Conservation (phyloP, 257 asterid genomes). For the Nicotiana obtusifolia region DNA sequence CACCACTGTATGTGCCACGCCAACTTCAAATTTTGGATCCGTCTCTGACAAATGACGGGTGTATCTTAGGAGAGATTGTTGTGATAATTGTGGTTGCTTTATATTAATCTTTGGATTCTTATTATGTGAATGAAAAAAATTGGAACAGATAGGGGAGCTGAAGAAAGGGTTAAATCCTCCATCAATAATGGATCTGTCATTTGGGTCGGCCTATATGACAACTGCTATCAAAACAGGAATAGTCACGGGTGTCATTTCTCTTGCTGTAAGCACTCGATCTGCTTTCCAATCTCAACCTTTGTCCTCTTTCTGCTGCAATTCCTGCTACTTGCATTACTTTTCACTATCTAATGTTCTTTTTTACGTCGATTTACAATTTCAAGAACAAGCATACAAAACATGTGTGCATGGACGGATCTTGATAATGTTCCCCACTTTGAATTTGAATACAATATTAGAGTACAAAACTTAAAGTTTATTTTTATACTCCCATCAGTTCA, state of each 20-base stretch:
- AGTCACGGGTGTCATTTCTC: slow-evolving; percentile 79
- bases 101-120: neutral
- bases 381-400: neutral
- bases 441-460: too few species aligned
- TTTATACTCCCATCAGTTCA: too few species aligned
- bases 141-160: slow-evolving; percentile 73
- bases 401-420: neutral
- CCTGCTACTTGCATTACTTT: slow-evolving; percentile 1
- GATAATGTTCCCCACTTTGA: too few species aligned
- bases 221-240: slow-evolving; percentile 81
- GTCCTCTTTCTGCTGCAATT: neutral
- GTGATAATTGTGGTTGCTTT: neutral
- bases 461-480: too few species aligned
- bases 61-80: too few species aligned
- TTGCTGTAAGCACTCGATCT: slow-evolving; percentile 57
- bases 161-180: slow-evolving; percentile 90
- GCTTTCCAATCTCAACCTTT: neutral
- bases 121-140: neutral
- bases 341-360: neutral
- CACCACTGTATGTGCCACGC: too few species aligned
- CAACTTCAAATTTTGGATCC: too few species aligned
- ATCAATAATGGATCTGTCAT: slow-evolving; percentile 76
- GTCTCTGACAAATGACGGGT: too few species aligned
- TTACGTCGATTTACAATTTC: neutral
- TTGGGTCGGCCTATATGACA: slow-evolving; percentile 62